Conservation (phyloP, 106 monocot species). For the Dendrobium huoshanense region DNA sequence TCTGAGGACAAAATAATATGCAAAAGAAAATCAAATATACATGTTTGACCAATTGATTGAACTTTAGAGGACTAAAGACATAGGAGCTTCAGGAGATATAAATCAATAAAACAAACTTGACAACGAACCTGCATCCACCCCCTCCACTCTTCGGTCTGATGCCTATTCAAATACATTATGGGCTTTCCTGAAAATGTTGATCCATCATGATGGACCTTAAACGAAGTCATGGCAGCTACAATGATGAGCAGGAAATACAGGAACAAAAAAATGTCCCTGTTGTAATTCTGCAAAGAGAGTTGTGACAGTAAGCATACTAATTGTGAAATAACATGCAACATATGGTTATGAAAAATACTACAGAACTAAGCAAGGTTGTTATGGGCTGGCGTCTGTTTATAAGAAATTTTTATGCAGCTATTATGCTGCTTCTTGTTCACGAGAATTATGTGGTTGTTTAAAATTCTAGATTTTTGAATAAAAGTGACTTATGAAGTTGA, state of each 20-base stretch:
- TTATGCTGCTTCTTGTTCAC: too few species aligned
- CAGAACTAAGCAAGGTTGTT: too few species aligned
- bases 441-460: too few species aligned
- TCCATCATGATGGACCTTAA: conserved; percentile 78
- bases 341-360: not conserved
- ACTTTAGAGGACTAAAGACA: not conserved
- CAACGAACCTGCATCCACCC: conserved; percentile 96
- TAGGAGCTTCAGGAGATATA: not conserved
- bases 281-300: conserved; percentile 63
- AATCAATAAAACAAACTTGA: not conserved
- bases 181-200: conserved; percentile 79
- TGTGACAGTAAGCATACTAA: not conserved
- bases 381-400: too few species aligned
- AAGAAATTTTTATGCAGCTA: too few species aligned
- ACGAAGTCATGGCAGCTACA: conserved; percentile 86
- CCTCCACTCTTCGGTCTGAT: conserved; percentile 99
- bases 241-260: conserved; percentile 92
- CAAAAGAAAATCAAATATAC: not conserved
- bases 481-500: too few species aligned
- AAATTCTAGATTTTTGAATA: too few species aligned
- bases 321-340: not conserved
- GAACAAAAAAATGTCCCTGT: conserved; percentile 82
- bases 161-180: conserved; percentile 81
- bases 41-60: not conserved
- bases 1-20: not conserved